Evolutionary conservation across 495 filamentous ascomycete genomes (phyloP).

Genomic region (Penicillium coffeae): DNA sequence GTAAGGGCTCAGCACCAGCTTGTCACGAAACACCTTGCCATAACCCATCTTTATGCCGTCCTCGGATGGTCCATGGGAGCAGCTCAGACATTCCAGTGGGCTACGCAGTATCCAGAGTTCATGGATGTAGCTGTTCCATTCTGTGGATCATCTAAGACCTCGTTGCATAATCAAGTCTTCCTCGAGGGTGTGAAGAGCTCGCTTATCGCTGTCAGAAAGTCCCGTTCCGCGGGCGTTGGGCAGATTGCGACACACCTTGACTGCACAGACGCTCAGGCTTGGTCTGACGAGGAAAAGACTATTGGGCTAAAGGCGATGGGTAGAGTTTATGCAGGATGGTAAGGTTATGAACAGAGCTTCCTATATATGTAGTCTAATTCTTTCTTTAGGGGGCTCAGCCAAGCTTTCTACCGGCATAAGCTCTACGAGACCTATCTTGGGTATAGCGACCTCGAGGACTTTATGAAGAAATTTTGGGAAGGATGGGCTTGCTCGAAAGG

Average conservation of each 20-base stretch:
- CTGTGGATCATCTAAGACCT: conserved; percentile 63
- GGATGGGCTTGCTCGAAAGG: conserved; percentile 63
- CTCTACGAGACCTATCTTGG: conserved; percentile 58
- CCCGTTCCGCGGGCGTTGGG: conserved; percentile 46
- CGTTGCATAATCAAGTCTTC: conserved; percentile 69
- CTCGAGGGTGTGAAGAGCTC: conserved; percentile 68
- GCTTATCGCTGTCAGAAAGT: conserved; percentile 58
- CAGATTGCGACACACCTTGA: conserved; percentile 33
- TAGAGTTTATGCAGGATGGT: conserved; percentile 71
- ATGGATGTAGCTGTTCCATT: conserved; percentile 65
- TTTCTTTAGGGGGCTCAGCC: conserved; percentile 56
- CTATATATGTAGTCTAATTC: background rate
- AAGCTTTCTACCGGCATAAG: conserved; percentile 67
- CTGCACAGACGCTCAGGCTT: conserved; percentile 39
- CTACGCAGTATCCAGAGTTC: conserved; percentile 66
- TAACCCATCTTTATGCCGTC: conserved; percentile 60
- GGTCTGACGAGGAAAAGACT: conserved; percentile 54
- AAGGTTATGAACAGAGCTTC: conserved; percentile 3
- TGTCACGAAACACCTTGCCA: conserved; percentile 58
- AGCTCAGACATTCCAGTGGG: conserved; percentile 67
- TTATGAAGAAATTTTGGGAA: conserved; percentile 71
- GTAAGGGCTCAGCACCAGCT: conserved; percentile 63
- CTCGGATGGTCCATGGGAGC: conserved; percentile 71
- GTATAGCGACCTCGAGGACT: conserved; percentile 62
- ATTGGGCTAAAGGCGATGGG: conserved; percentile 66